Base-by-base conservation (phyloP, 768 basidiomycete genomes). In the Mycena metata region DNA sequence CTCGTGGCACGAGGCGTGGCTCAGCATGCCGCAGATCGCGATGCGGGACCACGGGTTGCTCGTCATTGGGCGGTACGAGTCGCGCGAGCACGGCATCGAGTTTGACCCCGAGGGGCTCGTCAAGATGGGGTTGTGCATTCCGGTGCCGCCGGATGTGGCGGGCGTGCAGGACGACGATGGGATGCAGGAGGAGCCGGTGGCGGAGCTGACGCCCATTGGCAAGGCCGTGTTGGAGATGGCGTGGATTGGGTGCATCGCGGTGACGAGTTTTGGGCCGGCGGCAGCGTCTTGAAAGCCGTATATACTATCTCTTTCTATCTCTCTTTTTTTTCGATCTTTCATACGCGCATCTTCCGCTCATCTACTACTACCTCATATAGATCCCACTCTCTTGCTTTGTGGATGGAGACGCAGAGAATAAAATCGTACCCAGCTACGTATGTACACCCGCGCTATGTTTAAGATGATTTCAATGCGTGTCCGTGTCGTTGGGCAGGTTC, bases 31-130 rank as follows among this genome's bases (percentile, higher is more conserved):
- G 10, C 72, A 81, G 23, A 76, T 79, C 47, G 79, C 67, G 30
- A 76, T 79, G 24, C 79, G 81, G 16, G 82, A 84, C 41, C 70
- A 76, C 26, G 76, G 79, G 35, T 73, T 77, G 65, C 78, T 83
- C 30, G 82, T 91, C 62, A 84, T 93, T 49, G 91, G 90, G 13
- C 78, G 86, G 2, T 94, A 90, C 70, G 78, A 84, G 57, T 85
- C 88, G 26, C 86, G 90, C 23, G 86, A 90, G 35, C 78, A 81
- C 0, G 93, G 93, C 5, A 86, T 96, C 57, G 89, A 94, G 77
- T 94, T 96, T 69, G 77, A 90, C n/a, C 87, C 91, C 0, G 90
- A 96, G 55, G 95, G 93, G 0, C 83, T 96, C 60, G 85, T 89
- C 70, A 88, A 89, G 76, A 83, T 96, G 63, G 94, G 93, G 0